Conservation (phyloP, 164 flowering plant species). For the Santalum album region DNA sequence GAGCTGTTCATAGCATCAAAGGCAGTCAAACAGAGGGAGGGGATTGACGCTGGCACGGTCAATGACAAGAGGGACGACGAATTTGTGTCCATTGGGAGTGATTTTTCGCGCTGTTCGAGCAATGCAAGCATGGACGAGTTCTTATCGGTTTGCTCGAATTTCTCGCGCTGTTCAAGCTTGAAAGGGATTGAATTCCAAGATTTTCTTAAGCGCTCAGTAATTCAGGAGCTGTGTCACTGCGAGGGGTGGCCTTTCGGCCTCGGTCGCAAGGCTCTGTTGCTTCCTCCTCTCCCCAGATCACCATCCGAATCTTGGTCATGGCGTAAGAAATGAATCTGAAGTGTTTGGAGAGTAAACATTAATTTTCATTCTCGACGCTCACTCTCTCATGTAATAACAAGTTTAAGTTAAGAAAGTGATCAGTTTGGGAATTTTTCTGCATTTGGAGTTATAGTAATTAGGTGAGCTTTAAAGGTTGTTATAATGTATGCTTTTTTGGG, state of each 20-base stretch:
- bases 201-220: slow-evolving; percentile 25
- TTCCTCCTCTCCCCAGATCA: slow-evolving; percentile 81
- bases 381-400: too few relatives aligned
- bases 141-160: slow-evolving; percentile 32
- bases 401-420: too few relatives aligned
- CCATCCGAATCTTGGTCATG: slow-evolving; percentile 87
- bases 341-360: too few relatives aligned
- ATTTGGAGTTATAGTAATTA: too few relatives aligned
- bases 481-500: too few relatives aligned
- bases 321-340: too few relatives aligned
- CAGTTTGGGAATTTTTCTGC: too few relatives aligned
- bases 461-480: too few relatives aligned
- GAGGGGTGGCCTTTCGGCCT: slow-evolving; percentile 95
- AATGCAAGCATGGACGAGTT: slow-evolving; percentile 30
- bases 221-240: slow-evolving; percentile 49
- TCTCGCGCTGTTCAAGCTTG: slow-evolving; percentile 36
- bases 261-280: slow-evolving; percentile 47
- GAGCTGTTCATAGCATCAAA: slow-evolving; percentile 24
- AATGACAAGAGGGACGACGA: slow-evolving; percentile 29
- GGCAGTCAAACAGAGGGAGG: slow-evolving; percentile 1
- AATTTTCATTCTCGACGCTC: too few relatives aligned
- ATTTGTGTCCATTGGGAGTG: slow-evolving; percentile 32
- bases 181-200: slow-evolving; percentile 25
- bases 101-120: slow-evolving; percentile 38
- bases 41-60: neutral